Conservation (phyloP, 225 moss, liverwort and hornwort genomes). For the Physcomitrellopsis africana region DNA sequence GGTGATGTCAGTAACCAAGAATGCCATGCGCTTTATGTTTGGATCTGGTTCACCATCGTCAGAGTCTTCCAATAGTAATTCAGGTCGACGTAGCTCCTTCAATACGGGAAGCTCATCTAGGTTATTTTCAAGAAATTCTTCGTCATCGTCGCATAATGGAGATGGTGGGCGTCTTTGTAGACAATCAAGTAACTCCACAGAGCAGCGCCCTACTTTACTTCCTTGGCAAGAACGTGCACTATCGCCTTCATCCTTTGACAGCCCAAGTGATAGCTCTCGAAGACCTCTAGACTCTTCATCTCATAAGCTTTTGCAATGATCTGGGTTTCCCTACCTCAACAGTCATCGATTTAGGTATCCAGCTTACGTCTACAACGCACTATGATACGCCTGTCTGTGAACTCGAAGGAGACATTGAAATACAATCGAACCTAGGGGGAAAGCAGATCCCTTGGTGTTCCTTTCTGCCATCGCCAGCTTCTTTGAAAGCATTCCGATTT, state of each 20-base stretch:
- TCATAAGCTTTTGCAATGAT: constrained; percentile 25
- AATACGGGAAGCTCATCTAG: constrained; percentile 47
- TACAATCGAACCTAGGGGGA: constrained; percentile 7
- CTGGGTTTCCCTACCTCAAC: background rate
- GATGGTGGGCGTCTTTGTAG: constrained; percentile 40
- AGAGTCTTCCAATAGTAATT: constrained; percentile 39
- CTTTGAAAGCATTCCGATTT: constrained; percentile 9
- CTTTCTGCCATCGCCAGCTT: constrained; percentile 21
- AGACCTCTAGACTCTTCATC: constrained; percentile 36
- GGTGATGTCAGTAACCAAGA: constrained; percentile 47
- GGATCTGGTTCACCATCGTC: constrained; percentile 47
- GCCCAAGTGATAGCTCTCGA: constrained; percentile 38
- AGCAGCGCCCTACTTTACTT: constrained; percentile 45
- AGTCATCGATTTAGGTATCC: constrained; percentile 25
- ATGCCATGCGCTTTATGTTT: constrained; percentile 62
- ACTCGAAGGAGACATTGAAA: constrained; percentile 8
- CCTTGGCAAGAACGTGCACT: constrained; percentile 47
- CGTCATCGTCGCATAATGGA: constrained; percentile 54
- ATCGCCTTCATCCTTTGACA: constrained; percentile 35
- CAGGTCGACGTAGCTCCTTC: constrained; percentile 47
- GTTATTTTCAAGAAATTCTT: constrained; percentile 45
- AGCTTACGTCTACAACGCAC: constrained; percentile 4
- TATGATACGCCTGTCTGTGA: constrained; percentile 12
- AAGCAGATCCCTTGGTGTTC: constrained; percentile 13
- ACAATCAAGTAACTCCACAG: constrained; percentile 44